Evolutionary conservation across 2,329 filamentous ascomycete species (phyloP), one percentile per base, ranked within the genome.

Genomic region (Trichoderma citrinoviride): DNA sequence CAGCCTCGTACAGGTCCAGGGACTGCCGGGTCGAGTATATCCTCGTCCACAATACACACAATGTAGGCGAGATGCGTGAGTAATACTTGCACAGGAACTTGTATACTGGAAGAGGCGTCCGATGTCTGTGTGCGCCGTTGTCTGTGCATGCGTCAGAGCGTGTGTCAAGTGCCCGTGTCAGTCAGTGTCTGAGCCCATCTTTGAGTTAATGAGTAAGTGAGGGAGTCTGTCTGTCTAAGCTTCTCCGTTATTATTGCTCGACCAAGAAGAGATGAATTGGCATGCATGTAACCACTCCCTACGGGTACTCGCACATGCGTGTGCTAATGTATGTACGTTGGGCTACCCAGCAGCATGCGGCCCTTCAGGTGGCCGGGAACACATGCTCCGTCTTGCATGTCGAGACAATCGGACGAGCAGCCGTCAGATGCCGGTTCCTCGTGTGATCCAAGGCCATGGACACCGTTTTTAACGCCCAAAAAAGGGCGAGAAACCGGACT

Each of bases 331-430:
- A 37, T 37, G 33, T 37, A 37, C 3, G 33, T 37, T 37, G 33
- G 33, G 33, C 33, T 37, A 37, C 33, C 33, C 49, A 54, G 23
- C 23, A 43, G 58, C 29, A 50, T 54, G 58, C 49, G 52, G 50
- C 50, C 50, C 47, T 66, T 67, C 66, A 68, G 68, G 67, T 62
- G 68, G 66, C 66, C 68, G 65, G 65, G 67, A 58, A 66, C 65
- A 65, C 65, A 68, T 49, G 66, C 58, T 63, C 64, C 60, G 58
- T 54, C 58, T 47, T 64, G 64, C 64, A 66, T 65, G 63, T 17
- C 40, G 17, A 21, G 17, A 41, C 3, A 2, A 19, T 63, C 58
- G 43, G 47, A 50, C 44, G 54, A 19, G 55, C 43, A 37, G 47
- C 57, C 54, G 66, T 66, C 67, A 68, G 65, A 64, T 55, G 66